These are phyloP conservation scores for Paraphaeosphaeria sporulosa DNA, from an alignment of 2,329 filamentous ascomycete species.

Conservation along the genomic window DNA sequence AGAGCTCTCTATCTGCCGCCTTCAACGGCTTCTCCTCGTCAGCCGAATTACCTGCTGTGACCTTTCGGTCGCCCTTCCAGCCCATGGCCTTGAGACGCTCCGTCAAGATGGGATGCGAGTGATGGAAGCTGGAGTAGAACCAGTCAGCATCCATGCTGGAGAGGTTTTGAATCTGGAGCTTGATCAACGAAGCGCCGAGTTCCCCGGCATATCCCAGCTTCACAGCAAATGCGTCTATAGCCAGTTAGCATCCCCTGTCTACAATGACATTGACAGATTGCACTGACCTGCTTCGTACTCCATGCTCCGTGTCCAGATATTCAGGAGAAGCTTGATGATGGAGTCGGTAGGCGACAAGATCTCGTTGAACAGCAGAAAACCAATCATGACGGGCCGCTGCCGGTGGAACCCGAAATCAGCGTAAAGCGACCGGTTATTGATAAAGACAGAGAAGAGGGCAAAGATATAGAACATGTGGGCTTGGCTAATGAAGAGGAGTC, in stretches of 20 bases:
- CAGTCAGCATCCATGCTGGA: conserved; percentile 99
- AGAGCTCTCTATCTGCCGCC: conserved; percentile 79
- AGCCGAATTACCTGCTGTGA: conserved; percentile 57
- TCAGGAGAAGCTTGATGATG: conserved; percentile 94
- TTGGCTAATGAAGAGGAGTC: conserved; percentile 81
- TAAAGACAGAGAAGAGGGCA: conserved; percentile 93
- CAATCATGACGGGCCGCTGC: conserved; percentile 90
- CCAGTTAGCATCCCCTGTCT: conserved; percentile 17
- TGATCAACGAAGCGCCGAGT: conserved; percentile 87
- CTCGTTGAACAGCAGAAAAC: conserved; percentile 97
- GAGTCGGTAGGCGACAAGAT: conserved; percentile 94
- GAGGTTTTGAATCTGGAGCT: conserved; percentile 97
- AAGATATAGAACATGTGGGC: conserved; percentile 97
- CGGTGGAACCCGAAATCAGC: conserved; percentile 86
- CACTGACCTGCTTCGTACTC: conserved; percentile 86
- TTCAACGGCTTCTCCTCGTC: conserved; percentile 69
- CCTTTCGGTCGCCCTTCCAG: conserved; percentile 75
- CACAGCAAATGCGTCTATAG: conserved; percentile 79
- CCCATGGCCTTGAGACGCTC: conserved; percentile 91
- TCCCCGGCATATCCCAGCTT: conserved; percentile 83
- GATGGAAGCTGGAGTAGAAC: conserved; percentile 98
- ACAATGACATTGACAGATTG: background rate
- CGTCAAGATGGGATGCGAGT: conserved; percentile 94
- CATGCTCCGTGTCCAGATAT: conserved; percentile 90
- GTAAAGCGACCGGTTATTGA: conserved; percentile 93